These are phyloP conservation scores for Leccinum disarticulatum DNA, from an alignment of 768 basidiomycete species.

Conservation along the genomic window DNA sequence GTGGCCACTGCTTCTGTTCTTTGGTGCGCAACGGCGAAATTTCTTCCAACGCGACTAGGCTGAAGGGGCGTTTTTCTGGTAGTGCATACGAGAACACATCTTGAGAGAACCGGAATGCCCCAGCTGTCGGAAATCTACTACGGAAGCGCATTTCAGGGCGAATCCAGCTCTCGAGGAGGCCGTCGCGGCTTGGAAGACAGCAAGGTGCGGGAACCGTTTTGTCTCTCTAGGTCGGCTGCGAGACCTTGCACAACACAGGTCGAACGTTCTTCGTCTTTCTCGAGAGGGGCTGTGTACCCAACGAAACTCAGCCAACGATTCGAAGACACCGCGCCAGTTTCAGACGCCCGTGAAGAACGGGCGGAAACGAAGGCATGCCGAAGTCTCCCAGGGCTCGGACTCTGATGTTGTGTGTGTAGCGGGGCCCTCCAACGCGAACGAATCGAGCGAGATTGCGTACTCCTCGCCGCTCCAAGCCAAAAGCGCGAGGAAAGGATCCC, in stretches of 20 bases:
- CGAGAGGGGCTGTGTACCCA: conserved; percentile 26
- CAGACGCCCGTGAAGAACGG: conserved; percentile 19
- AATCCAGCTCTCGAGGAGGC: conserved; percentile 72
- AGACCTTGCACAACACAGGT: conserved; percentile 31
- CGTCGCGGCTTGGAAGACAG: conserved; percentile 66
- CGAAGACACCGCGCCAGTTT: conserved; percentile 19
- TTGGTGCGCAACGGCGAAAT: conserved; percentile 44
- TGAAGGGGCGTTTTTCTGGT: conserved; percentile 7
- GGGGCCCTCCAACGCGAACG: conserved; percentile 29
- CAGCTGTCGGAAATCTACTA: conserved; percentile 56
- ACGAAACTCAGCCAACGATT: conserved; percentile 1
- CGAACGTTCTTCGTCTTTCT: conserved; percentile 43
- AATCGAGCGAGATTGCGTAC: conserved; percentile 23
- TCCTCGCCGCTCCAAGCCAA: conserved; percentile 25
- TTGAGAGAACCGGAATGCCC: conserved; percentile 68
- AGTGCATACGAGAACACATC: conserved; percentile 73
- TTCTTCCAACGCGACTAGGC: neutral
- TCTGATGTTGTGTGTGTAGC: conserved; percentile 30
- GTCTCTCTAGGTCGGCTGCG: neutral
- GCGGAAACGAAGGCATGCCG: conserved; percentile 38
- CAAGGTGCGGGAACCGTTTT: conserved; percentile 50
- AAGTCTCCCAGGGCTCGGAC: conserved; percentile 23
- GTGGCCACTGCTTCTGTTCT: conserved; percentile 85
- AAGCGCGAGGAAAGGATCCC: conserved; percentile 20
- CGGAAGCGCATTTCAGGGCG: conserved; percentile 63